These are phyloP conservation scores for Pythium angustatum DNA, from an alignment of 352 stramenopile species.

Conservation along the genomic window DNA sequence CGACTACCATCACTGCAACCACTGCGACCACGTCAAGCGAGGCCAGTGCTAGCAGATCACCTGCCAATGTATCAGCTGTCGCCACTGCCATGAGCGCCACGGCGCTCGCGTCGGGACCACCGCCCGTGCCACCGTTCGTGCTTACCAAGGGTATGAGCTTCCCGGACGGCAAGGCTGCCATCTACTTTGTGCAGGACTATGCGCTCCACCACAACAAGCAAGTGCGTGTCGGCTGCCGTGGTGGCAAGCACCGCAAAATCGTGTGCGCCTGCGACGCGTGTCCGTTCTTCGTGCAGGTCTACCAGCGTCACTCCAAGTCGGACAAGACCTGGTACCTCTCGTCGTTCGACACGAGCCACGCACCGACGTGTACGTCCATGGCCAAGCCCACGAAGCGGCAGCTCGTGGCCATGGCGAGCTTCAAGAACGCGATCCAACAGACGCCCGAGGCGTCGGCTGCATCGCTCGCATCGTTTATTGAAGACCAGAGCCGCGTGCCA, in stretches of 20 bases:
- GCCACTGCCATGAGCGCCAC: too few relatives aligned
- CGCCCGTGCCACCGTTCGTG: slow-evolving; percentile 8
- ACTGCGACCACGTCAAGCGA: too few relatives aligned
- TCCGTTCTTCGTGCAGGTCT: slow-evolving; percentile 70
- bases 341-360: slow-evolving; percentile 44
- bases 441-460: slow-evolving; percentile 36
- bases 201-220: slow-evolving; percentile 58
- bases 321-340: slow-evolving; percentile 68
- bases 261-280: slow-evolving; percentile 46
- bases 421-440: slow-evolving; percentile 37
- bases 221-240: slow-evolving; percentile 50
- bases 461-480: slow-evolving; percentile 39
- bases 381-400: slow-evolving; percentile 62
- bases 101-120: not conserved
- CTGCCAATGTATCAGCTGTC: too few relatives aligned
- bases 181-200: slow-evolving; percentile 66
- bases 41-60: too few relatives aligned
- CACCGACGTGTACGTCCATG: slow-evolving; percentile 40
- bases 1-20: too few relatives aligned
- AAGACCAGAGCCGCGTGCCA: slow-evolving; percentile 28
- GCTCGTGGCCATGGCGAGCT: slow-evolving; percentile 45
- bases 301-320: slow-evolving; percentile 56
- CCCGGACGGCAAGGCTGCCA: slow-evolving; percentile 44
- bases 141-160: slow-evolving; percentile 51
- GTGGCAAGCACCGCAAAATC: slow-evolving; percentile 63